Percentiles rank a stretch among this genome's conserved stretches.
phyloP scores from a whole-genome alignment of 2,329 filamentous ascomycete genomes.

The Cercospora canescens region DNA sequence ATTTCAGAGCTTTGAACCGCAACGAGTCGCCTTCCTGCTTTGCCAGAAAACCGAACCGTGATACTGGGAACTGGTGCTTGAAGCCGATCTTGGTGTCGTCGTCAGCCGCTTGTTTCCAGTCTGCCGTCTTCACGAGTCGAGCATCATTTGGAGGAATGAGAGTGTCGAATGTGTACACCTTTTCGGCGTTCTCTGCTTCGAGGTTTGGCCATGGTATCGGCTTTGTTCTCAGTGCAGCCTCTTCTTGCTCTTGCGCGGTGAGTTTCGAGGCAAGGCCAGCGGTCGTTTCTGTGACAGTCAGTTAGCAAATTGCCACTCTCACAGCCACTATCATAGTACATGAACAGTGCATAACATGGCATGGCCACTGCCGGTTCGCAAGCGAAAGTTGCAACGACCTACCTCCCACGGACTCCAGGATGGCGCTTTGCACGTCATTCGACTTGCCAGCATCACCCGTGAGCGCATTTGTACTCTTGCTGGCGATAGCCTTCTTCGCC shows the following conservation, averaged over 20 bases:
- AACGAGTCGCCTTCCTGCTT: conserved; percentile 50
- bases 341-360: not conserved
- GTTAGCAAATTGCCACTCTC: conserved; percentile 33
- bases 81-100: conserved; percentile 50
- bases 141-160: conserved; percentile 70
- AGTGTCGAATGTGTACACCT: conserved; percentile 68
- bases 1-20: conserved; percentile 51
- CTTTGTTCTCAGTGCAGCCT: conserved; percentile 65
- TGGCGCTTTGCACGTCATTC: conserved; percentile 57
- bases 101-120: conserved; percentile 69
- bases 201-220: conserved; percentile 72
- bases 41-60: conserved; percentile 59
- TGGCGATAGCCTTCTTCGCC: conserved; percentile 73
- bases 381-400: not conserved
- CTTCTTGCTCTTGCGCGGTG: conserved; percentile 61
- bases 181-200: conserved; percentile 64
- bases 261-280: conserved; percentile 65
- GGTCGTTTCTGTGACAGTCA: conserved; percentile 48
- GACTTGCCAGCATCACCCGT: conserved; percentile 51
- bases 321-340: conserved; percentile 56
- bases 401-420: conserved; percentile 46
- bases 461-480: conserved; percentile 72
- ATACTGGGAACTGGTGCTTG: conserved; percentile 64
- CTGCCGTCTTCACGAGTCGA: conserved; percentile 66
- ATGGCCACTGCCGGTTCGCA: not conserved